Percentiles rank a stretch among this genome's conserved stretches.
These are phyloP conservation scores for Zymoseptoria crescenta DNA, from an alignment of 2,329 filamentous ascomycete genomes.

Conservation along the genomic window DNA sequence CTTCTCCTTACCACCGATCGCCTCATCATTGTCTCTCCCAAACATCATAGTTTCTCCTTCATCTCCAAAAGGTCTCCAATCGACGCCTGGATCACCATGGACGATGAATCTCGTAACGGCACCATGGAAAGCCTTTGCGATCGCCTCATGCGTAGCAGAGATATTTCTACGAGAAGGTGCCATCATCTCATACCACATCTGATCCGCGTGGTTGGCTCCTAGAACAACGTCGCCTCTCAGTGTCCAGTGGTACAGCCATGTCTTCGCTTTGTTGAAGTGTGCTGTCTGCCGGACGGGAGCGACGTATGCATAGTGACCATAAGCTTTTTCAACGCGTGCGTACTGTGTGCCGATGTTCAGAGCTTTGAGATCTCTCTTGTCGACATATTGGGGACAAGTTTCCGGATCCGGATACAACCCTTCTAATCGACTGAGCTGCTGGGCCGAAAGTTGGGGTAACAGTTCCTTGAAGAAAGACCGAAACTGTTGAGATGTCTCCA, in stretches of 20 bases:
- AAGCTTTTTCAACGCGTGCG: conserved; percentile 49
- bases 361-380: not conserved
- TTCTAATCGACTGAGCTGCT: not conserved
- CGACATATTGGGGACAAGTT: not conserved
- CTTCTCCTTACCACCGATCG: not conserved
- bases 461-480: not conserved
- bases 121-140: not conserved
- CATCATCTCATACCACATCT: not conserved
- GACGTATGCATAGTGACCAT: conserved; percentile 57
- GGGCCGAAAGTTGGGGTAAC: not conserved
- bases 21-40: not conserved
- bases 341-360: not conserved
- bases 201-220: not conserved
- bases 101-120: not conserved
- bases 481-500: not conserved
- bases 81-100: not conserved
- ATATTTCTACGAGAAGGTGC: not conserved
- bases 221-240: not conserved
- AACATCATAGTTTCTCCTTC: not conserved
- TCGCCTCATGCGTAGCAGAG: not conserved
- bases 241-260: not conserved
- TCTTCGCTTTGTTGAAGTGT: not conserved
- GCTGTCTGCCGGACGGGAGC: not conserved
- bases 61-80: not conserved
- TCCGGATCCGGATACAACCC: not conserved